A percentile compares a stretch with the other conserved stretches of the same genome.
phyloP scores from a whole-genome alignment of 345 rosid species.

The Streptanthus diversifolius region DNA sequence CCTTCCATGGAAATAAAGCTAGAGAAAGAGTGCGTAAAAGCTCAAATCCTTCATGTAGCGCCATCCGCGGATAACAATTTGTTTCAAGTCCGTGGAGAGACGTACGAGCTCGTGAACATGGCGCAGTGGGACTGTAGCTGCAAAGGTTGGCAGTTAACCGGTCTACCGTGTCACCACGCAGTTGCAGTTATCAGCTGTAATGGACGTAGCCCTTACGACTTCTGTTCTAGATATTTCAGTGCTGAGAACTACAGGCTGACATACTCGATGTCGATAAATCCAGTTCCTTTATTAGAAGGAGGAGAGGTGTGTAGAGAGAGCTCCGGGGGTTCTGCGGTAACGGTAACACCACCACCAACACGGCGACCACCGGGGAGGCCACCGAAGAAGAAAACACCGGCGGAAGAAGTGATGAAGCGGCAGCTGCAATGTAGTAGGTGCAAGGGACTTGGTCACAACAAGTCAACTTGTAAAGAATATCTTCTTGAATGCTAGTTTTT shows the following conservation, averaged over 20 bases:
- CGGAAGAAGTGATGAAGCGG: slow-evolving; percentile 68
- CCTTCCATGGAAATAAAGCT: slow-evolving; percentile 80
- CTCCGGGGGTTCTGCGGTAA: slow-evolving; percentile 50
- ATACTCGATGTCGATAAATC: slow-evolving; percentile 62
- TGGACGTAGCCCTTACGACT: slow-evolving; percentile 60
- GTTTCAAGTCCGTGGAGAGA: slow-evolving; percentile 83
- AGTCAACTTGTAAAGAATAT: slow-evolving; percentile 88
- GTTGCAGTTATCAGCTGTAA: slow-evolving; percentile 58
- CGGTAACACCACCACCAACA: slow-evolving; percentile 83
- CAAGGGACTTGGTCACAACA: slow-evolving; percentile 96
- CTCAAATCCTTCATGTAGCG: slow-evolving; percentile 52
- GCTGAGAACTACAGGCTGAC: slow-evolving; percentile 66
- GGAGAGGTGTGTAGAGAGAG: slow-evolving; percentile 42
- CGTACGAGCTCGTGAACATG: slow-evolving; percentile 63
- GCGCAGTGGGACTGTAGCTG: slow-evolving; percentile 83
- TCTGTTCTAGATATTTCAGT: slow-evolving; percentile 70
- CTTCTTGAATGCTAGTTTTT: slow-evolving; percentile 40
- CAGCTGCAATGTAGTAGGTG: slow-evolving; percentile 96
- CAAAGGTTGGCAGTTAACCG: slow-evolving; percentile 79
- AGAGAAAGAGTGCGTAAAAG: slow-evolving; percentile 53
- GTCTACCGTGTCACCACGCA: slow-evolving; percentile 80
- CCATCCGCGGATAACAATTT: slow-evolving; percentile 55
- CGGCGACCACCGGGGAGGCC: slow-evolving; percentile 87
- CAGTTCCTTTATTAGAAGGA: slow-evolving; percentile 54
- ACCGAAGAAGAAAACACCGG: slow-evolving; percentile 55